Percentiles rank a stretch among this genome's conserved stretches.
phyloP scores from a whole-genome alignment of 148 eudicot species.

The Nyssa sinensis region DNA sequence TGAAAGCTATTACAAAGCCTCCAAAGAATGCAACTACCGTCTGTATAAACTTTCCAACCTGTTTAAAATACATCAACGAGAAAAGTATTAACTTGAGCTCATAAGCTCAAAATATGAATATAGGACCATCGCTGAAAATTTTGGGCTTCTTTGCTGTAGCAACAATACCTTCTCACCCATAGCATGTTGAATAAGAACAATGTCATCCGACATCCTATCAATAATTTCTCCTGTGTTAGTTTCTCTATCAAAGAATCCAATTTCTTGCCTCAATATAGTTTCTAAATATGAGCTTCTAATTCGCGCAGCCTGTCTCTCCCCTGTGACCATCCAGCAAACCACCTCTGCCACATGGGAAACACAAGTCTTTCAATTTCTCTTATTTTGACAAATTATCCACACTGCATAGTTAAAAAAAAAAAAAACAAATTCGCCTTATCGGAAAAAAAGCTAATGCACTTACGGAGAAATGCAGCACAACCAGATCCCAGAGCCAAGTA shows the following conservation, averaged over 20 bases:
- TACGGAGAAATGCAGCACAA: conserved; percentile 57
- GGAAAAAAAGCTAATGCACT: conserved; percentile 13
- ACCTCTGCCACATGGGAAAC: conserved; percentile 40
- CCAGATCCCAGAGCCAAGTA: conserved; percentile 61
- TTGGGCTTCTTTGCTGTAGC: no score
- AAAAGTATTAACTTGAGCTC: no score
- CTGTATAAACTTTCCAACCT: conserved; percentile 53
- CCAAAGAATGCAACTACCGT: conserved; percentile 41
- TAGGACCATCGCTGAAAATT: no score
- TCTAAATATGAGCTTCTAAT: no score
- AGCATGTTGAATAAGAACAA: conserved; percentile 72
- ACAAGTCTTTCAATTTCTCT: background rate
- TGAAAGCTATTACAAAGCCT: conserved; percentile 39
- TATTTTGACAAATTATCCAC: background rate
- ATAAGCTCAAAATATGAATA: no score
- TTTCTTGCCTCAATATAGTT: no score
- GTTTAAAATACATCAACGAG: background rate
- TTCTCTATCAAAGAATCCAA: no score
- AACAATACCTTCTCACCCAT: conserved; percentile 70
- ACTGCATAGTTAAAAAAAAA: no score
- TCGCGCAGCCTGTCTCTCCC: no score
- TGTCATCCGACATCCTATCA: conserved; percentile 86
- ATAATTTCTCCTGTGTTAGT: no score
- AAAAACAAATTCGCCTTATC: no score
- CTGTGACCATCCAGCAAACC: conserved; percentile 74